Evolutionary conservation across 2,329 filamentous ascomycete genomes (phyloP), one percentile per base, ranked within the genome.

Genomic region (Ophiostoma piceae): DNA sequence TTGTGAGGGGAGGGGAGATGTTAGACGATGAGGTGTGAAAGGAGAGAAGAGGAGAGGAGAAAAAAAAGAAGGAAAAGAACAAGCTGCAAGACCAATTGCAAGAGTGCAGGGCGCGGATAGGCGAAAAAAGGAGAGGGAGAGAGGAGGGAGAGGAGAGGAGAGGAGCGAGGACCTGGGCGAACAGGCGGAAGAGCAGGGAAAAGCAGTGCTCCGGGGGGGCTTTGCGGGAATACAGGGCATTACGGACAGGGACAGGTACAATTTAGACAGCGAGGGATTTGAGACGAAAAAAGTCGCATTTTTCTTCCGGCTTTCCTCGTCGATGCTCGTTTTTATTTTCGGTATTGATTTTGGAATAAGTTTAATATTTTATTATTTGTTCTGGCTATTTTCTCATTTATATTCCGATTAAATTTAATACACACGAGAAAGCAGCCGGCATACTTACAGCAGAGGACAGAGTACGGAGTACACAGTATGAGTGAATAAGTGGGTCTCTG

Each of bases 31-130:
- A 43, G 14, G 65, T 29, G 64, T 37, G 64, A 41, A 43, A 47
- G 43, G 43, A 47, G 43, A 47, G 43, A 47, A 47, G 43, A 47
- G 35, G 22, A 43, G 65, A 29, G 67, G 60, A 32, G 77, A 77
- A 81, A 83, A 79, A 81, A 81, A 79, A 79, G 79, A 81, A 78
- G 79, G 78, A 82, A 81, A 76, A 80, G 80, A 81, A 82, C 82
- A 82, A 85, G 19, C 51, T 57, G 51, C 51, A 87, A 87, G 67
- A 73, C 79, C 74, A 77, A 77, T 81, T 83, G 85, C 85, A 87
- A 86, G 86, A 87, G 86, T 78, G 77, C 54, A 41, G 68, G 68
- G 64, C 54, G 69, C 66, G 66, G 69, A 60, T 66, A 66, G 64
- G 64, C 64, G 64, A 66, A 70, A 68, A 69, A 43, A 67, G 64